phyloP scores from a whole-genome alignment of 2,329 filamentous ascomycete species.

The Talaromyces sp. region DNA sequence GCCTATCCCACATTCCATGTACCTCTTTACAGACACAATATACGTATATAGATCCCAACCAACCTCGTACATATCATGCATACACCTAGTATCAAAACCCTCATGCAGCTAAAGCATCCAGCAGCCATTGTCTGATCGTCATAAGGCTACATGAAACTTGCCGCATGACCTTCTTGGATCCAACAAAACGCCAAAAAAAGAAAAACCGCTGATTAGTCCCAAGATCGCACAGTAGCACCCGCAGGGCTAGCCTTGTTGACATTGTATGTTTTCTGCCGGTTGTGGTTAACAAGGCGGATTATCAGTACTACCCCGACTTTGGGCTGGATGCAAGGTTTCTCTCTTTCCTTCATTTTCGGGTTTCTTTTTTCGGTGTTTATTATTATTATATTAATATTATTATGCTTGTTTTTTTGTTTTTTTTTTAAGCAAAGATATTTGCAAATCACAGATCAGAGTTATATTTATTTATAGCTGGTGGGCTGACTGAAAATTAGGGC shows the following conservation, averaged over 20 bases:
- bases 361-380: not conserved
- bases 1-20: not conserved
- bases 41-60: not conserved
- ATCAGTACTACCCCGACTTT: not conserved
- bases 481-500: not conserved
- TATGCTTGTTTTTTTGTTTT: not conserved
- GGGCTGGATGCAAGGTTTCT: not conserved
- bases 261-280: too few species aligned
- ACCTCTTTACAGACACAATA: not conserved
- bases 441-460: not conserved
- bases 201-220: not conserved
- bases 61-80: not conserved
- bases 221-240: not conserved
- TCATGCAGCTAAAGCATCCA: not conserved
- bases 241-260: not conserved
- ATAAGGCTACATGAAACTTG: not conserved
- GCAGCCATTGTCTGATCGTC: not conserved
- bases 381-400: not conserved
- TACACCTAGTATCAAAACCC: not conserved
- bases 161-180: not conserved
- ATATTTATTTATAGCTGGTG: too few species aligned
- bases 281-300: not conserved
- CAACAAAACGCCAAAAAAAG: not conserved
- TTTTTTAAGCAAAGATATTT: not conserved
- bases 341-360: not conserved